Evolutionary conservation across 306 rosid genomes (phyloP).

Genomic region (Begonia fuchsioides): DNA sequence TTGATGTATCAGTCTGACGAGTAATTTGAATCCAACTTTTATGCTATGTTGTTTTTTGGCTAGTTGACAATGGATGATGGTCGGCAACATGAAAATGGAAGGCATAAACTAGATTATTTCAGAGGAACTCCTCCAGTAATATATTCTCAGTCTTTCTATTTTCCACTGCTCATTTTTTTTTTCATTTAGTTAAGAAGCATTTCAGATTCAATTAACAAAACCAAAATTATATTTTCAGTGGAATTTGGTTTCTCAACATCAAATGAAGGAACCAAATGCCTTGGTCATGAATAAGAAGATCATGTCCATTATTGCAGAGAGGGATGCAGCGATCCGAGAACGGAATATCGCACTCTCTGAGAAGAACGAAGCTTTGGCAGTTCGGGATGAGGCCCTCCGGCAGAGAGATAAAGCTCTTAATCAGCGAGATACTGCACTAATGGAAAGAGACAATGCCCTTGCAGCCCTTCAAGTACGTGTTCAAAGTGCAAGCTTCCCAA

Average conservation of each 20-base stretch:
- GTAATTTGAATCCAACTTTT: constrained; percentile 15
- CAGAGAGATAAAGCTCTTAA: constrained; percentile 77
- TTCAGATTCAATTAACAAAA: constrained; percentile 17
- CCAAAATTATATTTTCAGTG: constrained; percentile 46
- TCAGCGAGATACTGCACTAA: constrained; percentile 66
- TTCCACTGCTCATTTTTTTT: constrained; percentile 2
- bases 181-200: constrained; percentile 4
- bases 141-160: constrained; percentile 11
- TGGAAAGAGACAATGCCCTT: constrained; percentile 86
- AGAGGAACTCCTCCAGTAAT: constrained; percentile 55
- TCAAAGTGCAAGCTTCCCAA: constrained; percentile 31
- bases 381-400: constrained; percentile 74
- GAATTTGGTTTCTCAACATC: constrained; percentile 62
- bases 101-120: constrained; percentile 67
- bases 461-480: constrained; percentile 68
- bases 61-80: constrained; percentile 53
- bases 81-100: constrained; percentile 51
- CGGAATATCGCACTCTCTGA: constrained; percentile 69
- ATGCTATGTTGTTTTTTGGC: constrained; percentile 16
- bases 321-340: constrained; percentile 70
- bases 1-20: constrained; percentile 5
- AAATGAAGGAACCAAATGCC: constrained; percentile 71
- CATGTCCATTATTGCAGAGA: constrained; percentile 84
- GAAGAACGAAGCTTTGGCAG: constrained; percentile 82
- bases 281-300: constrained; percentile 96